phyloP scores from a whole-genome alignment of 192 early-diverging fungal genomes.

The Coemansia sp. region DNA sequence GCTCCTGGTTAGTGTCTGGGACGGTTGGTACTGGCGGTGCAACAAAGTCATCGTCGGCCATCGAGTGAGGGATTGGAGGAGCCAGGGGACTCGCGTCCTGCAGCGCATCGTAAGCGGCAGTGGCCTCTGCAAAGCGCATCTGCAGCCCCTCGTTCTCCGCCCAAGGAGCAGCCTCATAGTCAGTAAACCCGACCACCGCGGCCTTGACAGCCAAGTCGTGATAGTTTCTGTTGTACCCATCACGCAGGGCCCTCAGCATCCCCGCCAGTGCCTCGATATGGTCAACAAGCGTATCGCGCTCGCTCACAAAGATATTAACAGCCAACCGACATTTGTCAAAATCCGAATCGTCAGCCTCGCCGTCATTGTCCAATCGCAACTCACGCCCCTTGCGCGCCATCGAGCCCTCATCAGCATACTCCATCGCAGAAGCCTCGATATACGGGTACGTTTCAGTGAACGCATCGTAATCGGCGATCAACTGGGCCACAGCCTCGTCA shows the following conservation, averaged over 20 bases:
- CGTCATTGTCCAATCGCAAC: slow-evolving; percentile 19
- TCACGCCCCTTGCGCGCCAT: slow-evolving; percentile 28
- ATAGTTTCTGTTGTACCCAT: slow-evolving; percentile 57
- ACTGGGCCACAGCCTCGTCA: slow-evolving; percentile 63
- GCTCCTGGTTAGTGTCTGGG: slow-evolving; percentile 8
- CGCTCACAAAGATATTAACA: slow-evolving; percentile 24
- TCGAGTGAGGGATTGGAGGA: neutral
- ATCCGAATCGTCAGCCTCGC: slow-evolving; percentile 23
- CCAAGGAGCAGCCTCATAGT: slow-evolving; percentile 27
- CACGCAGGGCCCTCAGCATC: slow-evolving; percentile 33
- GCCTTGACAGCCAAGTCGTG: slow-evolving; percentile 57
- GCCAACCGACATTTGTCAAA: slow-evolving; percentile 21
- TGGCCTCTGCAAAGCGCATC: slow-evolving; percentile 18
- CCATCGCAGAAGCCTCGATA: slow-evolving; percentile 27
- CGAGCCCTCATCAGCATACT: slow-evolving; percentile 33
- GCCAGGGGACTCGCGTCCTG: neutral
- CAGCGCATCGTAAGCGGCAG: neutral
- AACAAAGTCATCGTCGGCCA: neutral
- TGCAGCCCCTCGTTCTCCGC: slow-evolving; percentile 7
- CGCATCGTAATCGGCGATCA: slow-evolving; percentile 61
- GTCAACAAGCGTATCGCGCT: slow-evolving; percentile 21
- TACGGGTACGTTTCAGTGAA: slow-evolving; percentile 53
- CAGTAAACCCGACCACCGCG: slow-evolving; percentile 45
- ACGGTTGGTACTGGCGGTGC: neutral
- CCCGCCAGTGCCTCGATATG: slow-evolving; percentile 11